Percentiles rank a stretch among this genome's conserved stretches.
Evolutionary conservation across 768 basidiomycete species (phyloP).

Genomic region (Naganishia antarctica): DNA sequence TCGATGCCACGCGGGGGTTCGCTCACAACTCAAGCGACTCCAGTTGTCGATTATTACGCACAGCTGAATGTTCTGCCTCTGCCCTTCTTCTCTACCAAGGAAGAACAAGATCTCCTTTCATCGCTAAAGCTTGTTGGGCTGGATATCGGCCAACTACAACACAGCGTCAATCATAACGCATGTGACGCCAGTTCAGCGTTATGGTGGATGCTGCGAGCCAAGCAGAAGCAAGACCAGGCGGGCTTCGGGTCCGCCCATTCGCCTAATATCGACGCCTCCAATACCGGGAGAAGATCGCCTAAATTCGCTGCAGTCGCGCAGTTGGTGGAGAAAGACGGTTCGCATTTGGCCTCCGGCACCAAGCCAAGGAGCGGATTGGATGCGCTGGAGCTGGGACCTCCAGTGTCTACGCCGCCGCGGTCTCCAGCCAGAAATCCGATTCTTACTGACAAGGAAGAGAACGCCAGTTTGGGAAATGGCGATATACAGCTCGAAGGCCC

Average conservation of each 20-base stretch:
- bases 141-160: constrained; percentile 91
- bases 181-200: constrained; percentile 85
- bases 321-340: neutral
- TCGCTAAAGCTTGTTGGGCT: constrained; percentile 71
- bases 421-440: neutral
- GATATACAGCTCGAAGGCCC: no score
- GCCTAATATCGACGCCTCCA: no score
- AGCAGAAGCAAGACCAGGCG: constrained; percentile 45
- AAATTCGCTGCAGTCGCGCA: neutral
- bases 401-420: neutral
- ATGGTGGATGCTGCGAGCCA: constrained; percentile 80
- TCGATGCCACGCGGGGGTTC: constrained; percentile 51
- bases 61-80: constrained; percentile 51
- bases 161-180: constrained; percentile 83
- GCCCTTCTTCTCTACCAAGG: constrained; percentile 77
- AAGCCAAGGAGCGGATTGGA: neutral
- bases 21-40: constrained; percentile 51
- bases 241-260: neutral
- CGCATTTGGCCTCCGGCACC: neutral
- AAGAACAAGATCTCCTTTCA: constrained; percentile 75
- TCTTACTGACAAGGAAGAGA: neutral
- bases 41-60: constrained; percentile 52
- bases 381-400: neutral
- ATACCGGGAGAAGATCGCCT: neutral
- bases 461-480: no score